Evolutionary conservation across 75 land plant genomes (phyloP).

Genomic region (Sequoia sempervirens): DNA sequence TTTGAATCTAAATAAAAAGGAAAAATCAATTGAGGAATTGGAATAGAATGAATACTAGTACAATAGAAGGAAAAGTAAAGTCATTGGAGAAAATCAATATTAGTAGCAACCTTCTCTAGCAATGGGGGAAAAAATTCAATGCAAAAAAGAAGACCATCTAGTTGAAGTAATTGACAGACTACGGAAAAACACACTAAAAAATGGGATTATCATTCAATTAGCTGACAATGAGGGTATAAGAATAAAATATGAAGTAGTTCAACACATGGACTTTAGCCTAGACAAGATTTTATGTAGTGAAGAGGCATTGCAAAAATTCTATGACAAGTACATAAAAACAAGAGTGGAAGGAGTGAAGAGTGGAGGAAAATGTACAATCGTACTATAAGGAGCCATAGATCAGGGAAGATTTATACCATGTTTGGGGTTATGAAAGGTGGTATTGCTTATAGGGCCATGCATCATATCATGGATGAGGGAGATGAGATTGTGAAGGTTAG

Average conservation of each 20-base stretch:
- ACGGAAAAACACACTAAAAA: conserved; percentile 12
- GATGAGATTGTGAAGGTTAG: conserved; percentile 20
- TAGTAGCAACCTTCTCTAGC: not conserved
- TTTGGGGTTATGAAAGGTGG: conserved; percentile 37
- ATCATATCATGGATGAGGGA: conserved; percentile 25
- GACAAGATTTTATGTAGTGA: conserved; percentile 36
- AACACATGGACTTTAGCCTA: conserved; percentile 27
- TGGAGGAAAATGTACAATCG: conserved; percentile 38
- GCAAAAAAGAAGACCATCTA: conserved; percentile 22
- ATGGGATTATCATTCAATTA: conserved; percentile 15
- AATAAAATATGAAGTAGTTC: conserved; percentile 22
- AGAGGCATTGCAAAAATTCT: conserved; percentile 31
- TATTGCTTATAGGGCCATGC: conserved; percentile 40
- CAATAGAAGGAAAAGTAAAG: not conserved
- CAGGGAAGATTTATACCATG: conserved; percentile 53
- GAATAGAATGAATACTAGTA: not conserved
- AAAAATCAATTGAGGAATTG: too few species aligned
- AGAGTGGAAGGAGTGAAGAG: conserved; percentile 36
- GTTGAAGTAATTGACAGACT: conserved; percentile 45
- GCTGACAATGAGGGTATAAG: conserved; percentile 9
- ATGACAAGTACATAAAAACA: conserved; percentile 29
- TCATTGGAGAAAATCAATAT: not conserved
- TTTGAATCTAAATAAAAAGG: not conserved
- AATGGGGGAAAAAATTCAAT: conserved; percentile 3
- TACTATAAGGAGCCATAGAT: conserved; percentile 49